phyloP scores from a whole-genome alignment of 495 filamentous ascomycete species.

The Cairneyella variabilis region DNA sequence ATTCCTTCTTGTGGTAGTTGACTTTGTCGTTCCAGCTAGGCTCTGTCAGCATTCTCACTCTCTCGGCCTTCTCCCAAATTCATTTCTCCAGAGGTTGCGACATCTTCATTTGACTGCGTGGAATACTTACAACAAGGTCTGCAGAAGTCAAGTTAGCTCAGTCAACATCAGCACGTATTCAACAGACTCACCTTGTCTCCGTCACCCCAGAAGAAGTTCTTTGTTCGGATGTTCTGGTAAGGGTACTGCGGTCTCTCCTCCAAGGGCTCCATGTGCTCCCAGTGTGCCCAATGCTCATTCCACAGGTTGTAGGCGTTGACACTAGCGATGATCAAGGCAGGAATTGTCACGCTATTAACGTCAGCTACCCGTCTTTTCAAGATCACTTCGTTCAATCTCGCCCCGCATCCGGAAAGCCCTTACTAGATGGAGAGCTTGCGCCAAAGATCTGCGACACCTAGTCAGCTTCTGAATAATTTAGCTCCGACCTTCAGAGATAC shows the following conservation, averaged over 20 bases:
- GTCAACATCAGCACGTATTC: neutral
- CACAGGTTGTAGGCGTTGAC: conserved; percentile 85
- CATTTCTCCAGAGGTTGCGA: neutral
- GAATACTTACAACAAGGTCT: conserved; percentile 65
- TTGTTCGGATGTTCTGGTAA: conserved; percentile 88
- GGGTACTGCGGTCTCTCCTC: conserved; percentile 88
- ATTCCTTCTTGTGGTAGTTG: conserved; percentile 84
- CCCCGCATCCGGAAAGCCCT: conserved; percentile 21
- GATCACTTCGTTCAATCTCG: conserved; percentile 19
- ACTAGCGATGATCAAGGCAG: conserved; percentile 62
- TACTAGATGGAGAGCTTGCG: conserved; percentile 92
- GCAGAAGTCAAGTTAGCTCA: conserved; percentile 30
- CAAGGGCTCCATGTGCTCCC: conserved; percentile 76
- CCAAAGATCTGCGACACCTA: conserved; percentile 69
- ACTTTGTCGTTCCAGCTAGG: conserved; percentile 86
- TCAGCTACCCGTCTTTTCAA: neutral
- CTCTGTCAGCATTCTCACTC: conserved; percentile 14
- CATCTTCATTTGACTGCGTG: neutral
- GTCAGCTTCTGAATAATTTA: conserved; percentile 8
- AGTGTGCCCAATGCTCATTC: conserved; percentile 96
- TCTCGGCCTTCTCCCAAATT: neutral
- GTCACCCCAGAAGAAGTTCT: conserved; percentile 88
- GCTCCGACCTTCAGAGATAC: conserved; percentile 25
- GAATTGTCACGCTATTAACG: conserved; percentile 55
- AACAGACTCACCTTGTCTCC: conserved; percentile 75